Percentiles rank a stretch among this genome's conserved stretches.
These are phyloP conservation scores for Metschnikowia henanensis DNA, from an alignment of 805 yeast genomes.

Conservation along the genomic window DNA sequence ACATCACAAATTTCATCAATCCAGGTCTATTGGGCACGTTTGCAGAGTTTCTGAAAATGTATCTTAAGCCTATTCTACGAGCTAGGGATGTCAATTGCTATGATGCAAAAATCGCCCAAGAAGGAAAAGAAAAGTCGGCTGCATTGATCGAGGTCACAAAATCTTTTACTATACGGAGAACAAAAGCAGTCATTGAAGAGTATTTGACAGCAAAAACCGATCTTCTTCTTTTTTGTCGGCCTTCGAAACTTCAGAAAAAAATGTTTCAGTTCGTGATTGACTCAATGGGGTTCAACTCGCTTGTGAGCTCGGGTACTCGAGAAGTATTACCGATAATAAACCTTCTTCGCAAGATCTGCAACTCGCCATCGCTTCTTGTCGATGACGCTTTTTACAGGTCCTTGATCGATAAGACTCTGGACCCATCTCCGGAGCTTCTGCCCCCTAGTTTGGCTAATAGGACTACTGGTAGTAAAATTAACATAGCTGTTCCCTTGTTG, in stretches of 20 bases:
- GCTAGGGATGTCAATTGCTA: constrained; percentile 65
- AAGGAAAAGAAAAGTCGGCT: constrained; percentile 63
- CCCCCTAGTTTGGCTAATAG: constrained; percentile 20
- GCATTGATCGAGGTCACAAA: constrained; percentile 65
- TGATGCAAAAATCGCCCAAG: constrained; percentile 45
- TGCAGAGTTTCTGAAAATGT: constrained; percentile 57
- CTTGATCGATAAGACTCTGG: constrained; percentile 4
- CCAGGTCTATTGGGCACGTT: constrained; percentile 77
- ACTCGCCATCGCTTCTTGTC: constrained; percentile 66
- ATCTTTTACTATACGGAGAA: constrained; percentile 70
- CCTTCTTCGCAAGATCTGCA: constrained; percentile 76
- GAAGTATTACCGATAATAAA: constrained; percentile 67
- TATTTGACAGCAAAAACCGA: constrained; percentile 78
- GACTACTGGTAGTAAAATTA: constrained; percentile 57
- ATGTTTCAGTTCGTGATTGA: constrained; percentile 53
- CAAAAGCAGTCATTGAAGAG: constrained; percentile 53
- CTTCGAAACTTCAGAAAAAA: constrained; percentile 58
- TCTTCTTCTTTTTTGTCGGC: constrained; percentile 72
- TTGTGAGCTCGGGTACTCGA: constrained; percentile 32
- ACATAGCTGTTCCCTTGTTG: constrained; percentile 56
- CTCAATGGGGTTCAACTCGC: constrained; percentile 32
- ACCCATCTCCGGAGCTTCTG: constrained; percentile 7
- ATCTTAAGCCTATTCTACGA: constrained; percentile 65
- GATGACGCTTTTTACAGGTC: constrained; percentile 40
- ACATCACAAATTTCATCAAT: constrained; percentile 77